A percentile compares a stretch with the other conserved stretches of the same genome.
phyloP scores from a whole-genome alignment of 176 grass and related monocot species.

The Bonia amplexicaulis region DNA sequence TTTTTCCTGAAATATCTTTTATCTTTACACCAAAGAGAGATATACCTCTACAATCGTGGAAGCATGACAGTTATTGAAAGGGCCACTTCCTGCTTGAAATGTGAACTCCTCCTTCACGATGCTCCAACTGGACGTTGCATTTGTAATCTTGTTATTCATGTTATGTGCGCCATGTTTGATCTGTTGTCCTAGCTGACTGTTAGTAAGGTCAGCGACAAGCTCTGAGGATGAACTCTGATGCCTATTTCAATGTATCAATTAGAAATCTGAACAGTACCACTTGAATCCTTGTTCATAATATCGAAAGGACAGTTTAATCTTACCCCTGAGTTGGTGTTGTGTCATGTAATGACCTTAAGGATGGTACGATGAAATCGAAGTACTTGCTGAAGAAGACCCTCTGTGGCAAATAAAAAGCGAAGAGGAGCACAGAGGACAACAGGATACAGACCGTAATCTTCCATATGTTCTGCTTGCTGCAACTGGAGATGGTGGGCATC shows the following conservation, averaged over 20 bases:
- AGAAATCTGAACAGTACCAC: neutral
- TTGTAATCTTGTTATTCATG: neutral
- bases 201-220: neutral
- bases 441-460: too few relatives aligned
- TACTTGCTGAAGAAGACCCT: neutral
- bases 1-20: too few relatives aligned
- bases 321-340: too few relatives aligned
- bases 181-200: neutral
- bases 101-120: conserved; percentile 41
- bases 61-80: conserved; percentile 57
- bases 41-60: conserved; percentile 55
- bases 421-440: too few relatives aligned
- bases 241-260: neutral
- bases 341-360: too few relatives aligned
- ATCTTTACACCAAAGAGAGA: too few relatives aligned
- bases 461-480: too few relatives aligned
- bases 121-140: neutral
- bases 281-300: neutral
- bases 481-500: too few relatives aligned
- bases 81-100: conserved; percentile 14
- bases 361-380: too few relatives aligned
- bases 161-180: neutral
- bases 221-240: neutral
- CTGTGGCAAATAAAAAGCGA: neutral
- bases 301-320: too few relatives aligned